Base-by-base conservation (phyloP, 331 rosid genomes). In the Malus hybrid region DNA sequence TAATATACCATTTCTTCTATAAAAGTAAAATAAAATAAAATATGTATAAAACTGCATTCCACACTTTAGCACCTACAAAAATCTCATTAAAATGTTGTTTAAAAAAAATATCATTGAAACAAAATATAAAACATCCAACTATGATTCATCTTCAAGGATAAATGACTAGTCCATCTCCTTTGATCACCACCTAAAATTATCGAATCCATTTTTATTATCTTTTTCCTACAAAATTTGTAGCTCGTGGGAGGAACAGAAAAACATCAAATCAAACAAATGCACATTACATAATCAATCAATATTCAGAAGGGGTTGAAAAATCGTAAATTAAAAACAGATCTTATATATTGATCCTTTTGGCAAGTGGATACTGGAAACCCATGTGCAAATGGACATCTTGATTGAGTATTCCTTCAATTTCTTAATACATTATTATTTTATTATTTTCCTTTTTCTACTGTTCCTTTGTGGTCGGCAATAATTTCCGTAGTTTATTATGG, bases 381-480 rank as follows among this genome's bases (percentile, higher is more conserved):
- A 87, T 84, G 91, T 90, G 96, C 65, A 4, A 34, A 22, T 29
- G 19, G 71, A 19, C 53, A 78, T 75, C 80, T 80, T 76, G 34
- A 79, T 78, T 78, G 70, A 73, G 76, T 46, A 46, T 67, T 77
- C 71, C 77, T 76, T 87, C 67, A 16, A 65, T 77, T 36, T 69
- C 77, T 68, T 70, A 42, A 71, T 44, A 19, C 29, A 14, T 63
- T 60, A 72, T 28, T 63, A 68, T 24, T 66, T 50, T 26, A 62
- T 74, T 1, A 20, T 22, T 73, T 62, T 44, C 2, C 0, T 70
- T 56, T 78, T 66, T 66, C 52, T 87, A 69, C 62, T 78, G 73
- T 75, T 72, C 52, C 70, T 71, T 55, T 74, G 26, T 69, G 79
- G 90, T 82, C 86, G 85, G 85, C 86, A 82, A 82, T 82, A 53